Evolutionary conservation across 345 rosid genomes (phyloP).

Genomic region (Linum usitatissimum): DNA sequence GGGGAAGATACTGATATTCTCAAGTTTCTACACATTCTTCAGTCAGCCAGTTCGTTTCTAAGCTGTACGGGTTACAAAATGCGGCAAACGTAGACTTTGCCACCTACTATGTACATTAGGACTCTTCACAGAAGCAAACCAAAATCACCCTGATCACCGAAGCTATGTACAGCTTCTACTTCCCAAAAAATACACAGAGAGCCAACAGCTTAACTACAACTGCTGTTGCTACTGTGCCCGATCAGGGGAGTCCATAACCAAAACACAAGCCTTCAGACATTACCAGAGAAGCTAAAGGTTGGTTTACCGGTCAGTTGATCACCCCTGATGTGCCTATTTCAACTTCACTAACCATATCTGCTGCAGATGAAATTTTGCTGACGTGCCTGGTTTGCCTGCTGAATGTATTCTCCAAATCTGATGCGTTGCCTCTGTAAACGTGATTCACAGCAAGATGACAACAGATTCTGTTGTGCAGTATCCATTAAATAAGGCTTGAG

Average conservation of each 20-base stretch:
- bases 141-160: not conserved
- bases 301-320: not conserved
- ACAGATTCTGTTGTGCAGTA: too few species aligned
- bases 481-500: too few species aligned
- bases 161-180: not conserved
- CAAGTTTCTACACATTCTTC: not conserved
- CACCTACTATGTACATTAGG: not conserved
- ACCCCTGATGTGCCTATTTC: not conserved
- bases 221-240: not conserved
- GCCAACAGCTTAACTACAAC: not conserved
- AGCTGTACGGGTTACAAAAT: not conserved
- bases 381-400: not conserved
- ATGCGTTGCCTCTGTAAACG: constrained; percentile 6
- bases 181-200: not conserved
- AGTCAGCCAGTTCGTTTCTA: not conserved
- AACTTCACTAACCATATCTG: constrained; percentile 3
- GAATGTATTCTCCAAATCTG: not conserved
- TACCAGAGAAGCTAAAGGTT: not conserved
- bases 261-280: not conserved
- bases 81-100: not conserved
- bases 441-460: too few species aligned
- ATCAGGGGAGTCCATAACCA: not conserved
- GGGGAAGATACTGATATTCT: not conserved
- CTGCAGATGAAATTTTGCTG: not conserved
- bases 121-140: not conserved